Evolutionary conservation across 2,329 filamentous ascomycete species (phyloP).

Genomic region (Diaporthe sp.): DNA sequence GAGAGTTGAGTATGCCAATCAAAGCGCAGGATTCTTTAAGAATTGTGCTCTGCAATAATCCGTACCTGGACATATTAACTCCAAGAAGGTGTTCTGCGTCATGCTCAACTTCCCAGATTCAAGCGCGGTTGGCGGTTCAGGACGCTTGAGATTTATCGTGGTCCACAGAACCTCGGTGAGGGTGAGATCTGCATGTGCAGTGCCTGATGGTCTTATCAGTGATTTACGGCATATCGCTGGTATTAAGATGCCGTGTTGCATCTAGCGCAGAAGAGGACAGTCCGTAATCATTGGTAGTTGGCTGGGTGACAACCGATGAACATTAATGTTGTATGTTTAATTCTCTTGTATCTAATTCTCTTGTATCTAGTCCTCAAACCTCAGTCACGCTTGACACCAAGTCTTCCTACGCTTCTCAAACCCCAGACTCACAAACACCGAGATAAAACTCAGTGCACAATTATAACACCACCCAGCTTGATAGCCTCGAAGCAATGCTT

Average conservation of each 20-base stretch:
- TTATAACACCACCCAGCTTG: neutral
- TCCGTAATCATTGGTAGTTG: too few relatives aligned
- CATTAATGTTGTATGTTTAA: neutral
- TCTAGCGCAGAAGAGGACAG: neutral
- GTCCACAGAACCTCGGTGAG: too few relatives aligned
- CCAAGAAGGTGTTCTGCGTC: neutral
- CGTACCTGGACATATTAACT: neutral
- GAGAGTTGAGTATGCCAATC: neutral
- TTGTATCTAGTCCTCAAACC: neutral
- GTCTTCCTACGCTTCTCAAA: neutral
- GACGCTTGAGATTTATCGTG: too few relatives aligned
- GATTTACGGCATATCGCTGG: too few relatives aligned
- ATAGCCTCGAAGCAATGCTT: neutral
- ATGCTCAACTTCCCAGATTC: neutral
- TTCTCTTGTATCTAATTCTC: neutral
- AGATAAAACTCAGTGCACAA: neutral
- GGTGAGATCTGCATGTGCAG: too few relatives aligned
- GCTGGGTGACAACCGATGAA: too few relatives aligned
- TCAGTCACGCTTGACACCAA: neutral
- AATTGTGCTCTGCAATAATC: neutral
- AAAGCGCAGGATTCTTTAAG: neutral
- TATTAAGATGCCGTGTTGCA: neutral
- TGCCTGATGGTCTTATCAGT: too few relatives aligned
- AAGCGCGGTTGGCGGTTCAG: neutral
- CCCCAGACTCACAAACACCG: constrained; percentile 2